Evolutionary conservation across 1,139 yeast genomes (phyloP).

Genomic region (Blastobotrys niveus): DNA sequence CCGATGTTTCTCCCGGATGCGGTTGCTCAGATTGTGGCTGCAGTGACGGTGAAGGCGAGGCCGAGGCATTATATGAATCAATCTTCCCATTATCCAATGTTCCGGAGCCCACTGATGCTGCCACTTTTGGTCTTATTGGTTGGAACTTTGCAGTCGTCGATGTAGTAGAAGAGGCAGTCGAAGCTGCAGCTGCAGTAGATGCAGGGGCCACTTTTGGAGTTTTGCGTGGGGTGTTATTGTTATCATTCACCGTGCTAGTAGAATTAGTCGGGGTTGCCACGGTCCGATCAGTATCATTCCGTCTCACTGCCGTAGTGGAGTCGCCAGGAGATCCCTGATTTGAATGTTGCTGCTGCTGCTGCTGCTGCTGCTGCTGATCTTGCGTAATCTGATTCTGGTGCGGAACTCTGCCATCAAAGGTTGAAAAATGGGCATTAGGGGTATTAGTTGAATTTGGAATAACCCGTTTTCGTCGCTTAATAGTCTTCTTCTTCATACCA

Average conservation of each 20-base stretch:
- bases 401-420: constrained; percentile 5
- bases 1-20: not conserved
- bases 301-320: too few species aligned
- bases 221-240: too few species aligned
- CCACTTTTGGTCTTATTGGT: not conserved
- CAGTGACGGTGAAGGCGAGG: not conserved
- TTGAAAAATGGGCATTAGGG: constrained; percentile 11
- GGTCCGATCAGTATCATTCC: too few species aligned
- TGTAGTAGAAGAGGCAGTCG: not conserved
- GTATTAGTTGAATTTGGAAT: constrained; percentile 11
- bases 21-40: not conserved
- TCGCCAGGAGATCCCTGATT: too few species aligned
- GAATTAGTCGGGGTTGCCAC: not conserved
- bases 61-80: not conserved
- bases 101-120: not conserved
- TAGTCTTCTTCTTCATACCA: constrained; percentile 63
- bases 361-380: constrained; percentile 1
- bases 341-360: constrained; percentile 11
- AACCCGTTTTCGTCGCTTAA: constrained; percentile 63
- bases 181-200: constrained; percentile 2
- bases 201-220: too few species aligned
- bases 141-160: not conserved
- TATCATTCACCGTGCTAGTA: not conserved
- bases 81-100: constrained; percentile 5
- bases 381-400: not conserved